phyloP scores from a whole-genome alignment of 495 filamentous ascomycete species.

The Diplogelasinospora grovesii region DNA sequence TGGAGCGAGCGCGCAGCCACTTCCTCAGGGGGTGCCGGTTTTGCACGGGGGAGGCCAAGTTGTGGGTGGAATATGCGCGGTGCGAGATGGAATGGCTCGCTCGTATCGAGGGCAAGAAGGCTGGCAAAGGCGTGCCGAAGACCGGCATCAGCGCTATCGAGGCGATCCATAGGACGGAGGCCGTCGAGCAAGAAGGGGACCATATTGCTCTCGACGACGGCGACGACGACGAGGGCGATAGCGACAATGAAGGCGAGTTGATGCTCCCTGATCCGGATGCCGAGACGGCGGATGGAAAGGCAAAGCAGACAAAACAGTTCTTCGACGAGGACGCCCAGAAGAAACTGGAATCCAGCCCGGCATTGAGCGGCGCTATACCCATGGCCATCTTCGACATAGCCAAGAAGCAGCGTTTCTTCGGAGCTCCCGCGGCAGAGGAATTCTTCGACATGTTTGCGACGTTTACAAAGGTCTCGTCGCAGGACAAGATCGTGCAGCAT shows the following conservation, averaged over 20 bases:
- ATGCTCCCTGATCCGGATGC: conserved; percentile 37
- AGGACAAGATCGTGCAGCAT: conserved; percentile 65
- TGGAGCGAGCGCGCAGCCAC: conserved; percentile 67
- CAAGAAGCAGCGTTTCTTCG: conserved; percentile 66
- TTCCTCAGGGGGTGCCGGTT: conserved; percentile 90
- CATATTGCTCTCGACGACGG: conserved; percentile 32
- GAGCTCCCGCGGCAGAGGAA: conserved; percentile 54
- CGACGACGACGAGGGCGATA: conserved; percentile 33
- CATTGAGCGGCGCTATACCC: conserved; percentile 82
- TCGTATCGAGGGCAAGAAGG: conserved; percentile 67
- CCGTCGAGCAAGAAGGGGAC: conserved; percentile 20
- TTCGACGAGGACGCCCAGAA: conserved; percentile 53
- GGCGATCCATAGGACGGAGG: conserved; percentile 33
- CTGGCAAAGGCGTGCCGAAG: conserved; percentile 49
- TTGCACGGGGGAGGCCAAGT: conserved; percentile 58
- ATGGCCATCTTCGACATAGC: conserved; percentile 87
- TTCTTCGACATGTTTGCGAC: conserved; percentile 76
- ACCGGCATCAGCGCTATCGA: conserved; percentile 30
- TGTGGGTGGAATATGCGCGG: conserved; percentile 89
- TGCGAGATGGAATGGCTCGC: conserved; percentile 88
- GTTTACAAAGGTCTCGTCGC: conserved; percentile 58
- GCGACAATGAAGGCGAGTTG: conserved; percentile 34
- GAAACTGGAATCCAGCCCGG: conserved; percentile 68
- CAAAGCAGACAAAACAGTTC: conserved; percentile 23
- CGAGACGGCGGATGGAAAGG: conserved; percentile 5